phyloP scores from a whole-genome alignment of 805 yeast genomes.

The Saccharomyces jurei region DNA sequence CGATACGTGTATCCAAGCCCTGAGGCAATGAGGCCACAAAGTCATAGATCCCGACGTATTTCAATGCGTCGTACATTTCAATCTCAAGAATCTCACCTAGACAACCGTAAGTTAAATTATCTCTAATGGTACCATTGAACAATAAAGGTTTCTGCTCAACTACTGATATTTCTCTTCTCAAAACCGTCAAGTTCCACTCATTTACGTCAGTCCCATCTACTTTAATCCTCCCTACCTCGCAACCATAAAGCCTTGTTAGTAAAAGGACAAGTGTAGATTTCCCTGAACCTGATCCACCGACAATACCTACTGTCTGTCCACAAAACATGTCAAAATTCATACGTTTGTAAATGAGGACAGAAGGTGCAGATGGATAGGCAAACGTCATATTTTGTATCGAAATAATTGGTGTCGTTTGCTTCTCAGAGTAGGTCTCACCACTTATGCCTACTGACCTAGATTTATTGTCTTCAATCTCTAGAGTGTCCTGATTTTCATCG shows the following conservation, averaged over 20 bases:
- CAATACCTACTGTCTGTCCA: conserved; percentile 54
- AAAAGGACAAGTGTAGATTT: conserved; percentile 69
- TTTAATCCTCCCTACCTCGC: conserved; percentile 32
- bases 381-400: conserved; percentile 42
- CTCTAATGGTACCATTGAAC: conserved; percentile 64
- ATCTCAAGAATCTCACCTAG: conserved; percentile 24
- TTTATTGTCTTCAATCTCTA: conserved; percentile 1
- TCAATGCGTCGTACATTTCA: conserved; percentile 35
- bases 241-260: conserved; percentile 45
- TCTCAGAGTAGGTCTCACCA: background rate
- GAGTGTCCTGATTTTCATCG: conserved; percentile 10
- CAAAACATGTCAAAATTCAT: conserved; percentile 37
- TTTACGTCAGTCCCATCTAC: conserved; percentile 43
- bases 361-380: conserved; percentile 36
- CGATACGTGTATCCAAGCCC: conserved; percentile 54
- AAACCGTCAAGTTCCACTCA: conserved; percentile 36
- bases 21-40: conserved; percentile 49
- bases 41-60: conserved; percentile 42
- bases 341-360: conserved; percentile 32
- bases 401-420: conserved; percentile 23
- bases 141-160: conserved; percentile 72
- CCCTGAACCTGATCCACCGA: conserved; percentile 88
- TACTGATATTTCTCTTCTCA: conserved; percentile 51
- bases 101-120: conserved; percentile 62
- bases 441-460: conserved; percentile 1